Evolutionary conservation across 2,329 filamentous ascomycete species (phyloP).

Genomic region (Colletotrichum camelliae): DNA sequence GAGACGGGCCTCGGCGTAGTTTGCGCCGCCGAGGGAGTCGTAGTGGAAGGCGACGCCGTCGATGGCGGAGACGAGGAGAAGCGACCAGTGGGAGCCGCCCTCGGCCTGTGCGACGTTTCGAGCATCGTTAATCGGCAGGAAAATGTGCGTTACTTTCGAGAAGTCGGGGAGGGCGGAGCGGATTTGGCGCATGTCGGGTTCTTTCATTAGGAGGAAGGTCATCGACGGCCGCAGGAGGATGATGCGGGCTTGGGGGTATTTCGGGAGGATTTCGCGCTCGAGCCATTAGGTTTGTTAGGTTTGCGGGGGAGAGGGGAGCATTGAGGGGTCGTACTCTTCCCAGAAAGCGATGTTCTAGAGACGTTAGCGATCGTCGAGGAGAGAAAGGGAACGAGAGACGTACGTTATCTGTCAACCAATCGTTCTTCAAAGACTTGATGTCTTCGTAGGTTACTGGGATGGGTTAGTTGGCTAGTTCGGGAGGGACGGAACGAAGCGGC

Average conservation of each 20-base stretch:
- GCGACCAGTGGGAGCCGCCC: constrained; percentile 92
- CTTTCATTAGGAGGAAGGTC: constrained; percentile 89
- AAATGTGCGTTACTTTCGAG: constrained; percentile 83
- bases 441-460: constrained; percentile 82
- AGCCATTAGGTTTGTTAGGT: constrained; percentile 61
- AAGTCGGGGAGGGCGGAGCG: constrained; percentile 82
- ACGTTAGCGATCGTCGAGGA: constrained; percentile 21
- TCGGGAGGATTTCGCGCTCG: constrained; percentile 83
- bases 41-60: constrained; percentile 97
- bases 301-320: not conserved
- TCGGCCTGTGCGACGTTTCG: constrained; percentile 78
- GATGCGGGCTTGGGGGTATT: constrained; percentile 84
- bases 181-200: constrained; percentile 59
- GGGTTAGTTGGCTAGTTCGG: not conserved
- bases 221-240: constrained; percentile 90
- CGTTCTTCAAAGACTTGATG: constrained; percentile 83
- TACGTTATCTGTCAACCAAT: constrained; percentile 98
- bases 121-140: constrained; percentile 93
- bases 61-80: constrained; percentile 86
- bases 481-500: not conserved
- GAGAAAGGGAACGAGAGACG: constrained; percentile 25
- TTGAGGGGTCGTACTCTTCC: constrained; percentile 75
- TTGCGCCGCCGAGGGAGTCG: constrained; percentile 81
- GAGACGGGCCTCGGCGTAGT: constrained; percentile 74
- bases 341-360: constrained; percentile 90